These are phyloP conservation scores for Harringtonia lauricola DNA, from an alignment of 2,329 filamentous ascomycete species.

Conservation along the genomic window DNA sequence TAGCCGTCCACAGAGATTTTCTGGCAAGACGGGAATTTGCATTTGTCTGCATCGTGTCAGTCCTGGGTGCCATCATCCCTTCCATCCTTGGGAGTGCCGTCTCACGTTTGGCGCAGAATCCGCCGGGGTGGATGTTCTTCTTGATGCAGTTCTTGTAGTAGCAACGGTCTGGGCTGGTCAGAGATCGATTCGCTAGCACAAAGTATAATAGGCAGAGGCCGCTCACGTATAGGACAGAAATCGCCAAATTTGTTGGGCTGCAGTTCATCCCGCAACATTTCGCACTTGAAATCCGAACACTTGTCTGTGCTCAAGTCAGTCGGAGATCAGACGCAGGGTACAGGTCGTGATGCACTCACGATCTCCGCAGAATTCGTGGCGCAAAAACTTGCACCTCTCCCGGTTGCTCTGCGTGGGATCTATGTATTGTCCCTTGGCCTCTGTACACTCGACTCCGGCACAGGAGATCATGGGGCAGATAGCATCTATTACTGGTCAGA, in stretches of 20 bases:
- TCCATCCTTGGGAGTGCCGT: too few species aligned
- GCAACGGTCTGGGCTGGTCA: constrained; percentile 4
- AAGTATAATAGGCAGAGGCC: neutral
- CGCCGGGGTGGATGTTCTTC: neutral
- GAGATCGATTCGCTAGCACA: too few species aligned
- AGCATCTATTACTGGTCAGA: neutral
- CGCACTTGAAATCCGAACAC: constrained; percentile 1
- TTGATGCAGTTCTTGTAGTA: constrained; percentile 4
- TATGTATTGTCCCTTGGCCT: constrained; percentile 3
- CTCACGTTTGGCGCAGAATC: neutral
- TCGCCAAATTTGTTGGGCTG: neutral
- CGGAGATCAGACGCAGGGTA: neutral
- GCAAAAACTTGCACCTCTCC: constrained; percentile 1
- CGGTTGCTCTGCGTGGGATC: neutral
- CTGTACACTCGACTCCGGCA: neutral
- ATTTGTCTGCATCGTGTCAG: constrained; percentile 4
- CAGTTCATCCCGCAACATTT: constrained; percentile 3
- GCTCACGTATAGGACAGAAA: constrained; percentile 4
- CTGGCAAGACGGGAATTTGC: neutral
- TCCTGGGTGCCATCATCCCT: too few species aligned
- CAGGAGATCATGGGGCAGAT: neutral
- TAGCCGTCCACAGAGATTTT: constrained; percentile 1
- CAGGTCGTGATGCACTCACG: neutral
- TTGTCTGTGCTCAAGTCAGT: neutral
- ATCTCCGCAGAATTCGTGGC: constrained; percentile 6